Base-by-base conservation (phyloP, 2,329 filamentous ascomycete species). In the Metarhizium brunneum region DNA sequence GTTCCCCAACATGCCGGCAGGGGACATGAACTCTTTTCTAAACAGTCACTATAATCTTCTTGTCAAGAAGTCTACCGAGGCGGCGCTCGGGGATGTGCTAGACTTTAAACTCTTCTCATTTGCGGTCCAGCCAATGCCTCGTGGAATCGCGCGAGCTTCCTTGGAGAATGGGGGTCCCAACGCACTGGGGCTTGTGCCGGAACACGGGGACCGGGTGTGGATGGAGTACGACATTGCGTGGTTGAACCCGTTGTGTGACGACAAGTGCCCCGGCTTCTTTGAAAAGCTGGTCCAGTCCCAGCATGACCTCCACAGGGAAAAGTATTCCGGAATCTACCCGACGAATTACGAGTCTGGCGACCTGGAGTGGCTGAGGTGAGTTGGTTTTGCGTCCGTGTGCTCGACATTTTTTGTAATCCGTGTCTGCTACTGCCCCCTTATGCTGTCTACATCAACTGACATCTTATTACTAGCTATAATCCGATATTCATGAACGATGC, bases 181-280 rank as follows among this genome's bases (percentile, higher is more conserved):
- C 51, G 59, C 64, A 8, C 63, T 68, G n/a, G 59, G 60, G 18
- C 51, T 68, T 7, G 56, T 56, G 16, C 60, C 65, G 2, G 55
- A 59, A 3, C 47, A 60, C 11, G 65, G 66, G 14, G 65, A 68
- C 50, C 60, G 62, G 7, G 57, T 67, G 14, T 68, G 64, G 72
- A 62, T 66, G 54, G 61, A 64, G 36, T 71, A 68, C 62, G 65
- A 64, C 8, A 47, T 63, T 13, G 59, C 63, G 7, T 67, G 66
- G 65, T 40, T 61, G 3, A 60, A 54, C 20, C 51, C 54, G 1
- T 14, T 57, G 10, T 63, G 60, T 20, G 65, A 68, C 51, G 29
- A 49, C 1, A 10, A 32, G 11, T 63, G 62, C 36, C 57, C 57
- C 1, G 11, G 52, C 5, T 62, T 54, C 29, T 30, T 62, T 13